phyloP scores from a whole-genome alignment of 352 stramenopile genomes.

The Phytophthora colocasiae region DNA sequence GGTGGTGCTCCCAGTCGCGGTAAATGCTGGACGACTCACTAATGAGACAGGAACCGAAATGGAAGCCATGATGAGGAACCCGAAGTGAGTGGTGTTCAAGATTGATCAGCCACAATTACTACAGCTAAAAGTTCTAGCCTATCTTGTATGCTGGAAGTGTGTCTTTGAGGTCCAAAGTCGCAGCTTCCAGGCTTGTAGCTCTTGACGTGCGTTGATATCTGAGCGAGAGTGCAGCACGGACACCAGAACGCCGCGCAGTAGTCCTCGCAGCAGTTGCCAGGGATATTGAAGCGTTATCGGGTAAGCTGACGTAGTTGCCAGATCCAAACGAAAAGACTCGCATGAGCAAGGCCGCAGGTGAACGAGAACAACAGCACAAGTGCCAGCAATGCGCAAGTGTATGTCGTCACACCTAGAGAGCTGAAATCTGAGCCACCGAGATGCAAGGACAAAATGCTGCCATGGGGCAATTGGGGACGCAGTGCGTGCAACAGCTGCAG shows the following conservation, averaged over 20 bases:
- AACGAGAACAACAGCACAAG: conserved; percentile 19
- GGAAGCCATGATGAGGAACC: not conserved
- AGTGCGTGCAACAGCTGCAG: conserved; percentile 49
- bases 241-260: conserved; percentile 44
- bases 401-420: conserved; percentile 42
- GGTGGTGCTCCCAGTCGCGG: not conserved
- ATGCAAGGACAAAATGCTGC: conserved; percentile 53
- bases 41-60: conserved; percentile 5
- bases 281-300: conserved; percentile 48
- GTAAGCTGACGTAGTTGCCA: conserved; percentile 25
- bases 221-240: conserved; percentile 44
- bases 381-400: conserved; percentile 22
- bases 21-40: conserved; percentile 8
- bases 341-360: conserved; percentile 11
- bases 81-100: not conserved
- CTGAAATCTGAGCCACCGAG: conserved; percentile 50
- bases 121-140: not conserved
- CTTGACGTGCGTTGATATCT: conserved; percentile 60
- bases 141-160: conserved; percentile 38
- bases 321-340: conserved; percentile 22
- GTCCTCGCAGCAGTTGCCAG: conserved; percentile 40
- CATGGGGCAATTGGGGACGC: conserved; percentile 56
- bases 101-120: too few species aligned
- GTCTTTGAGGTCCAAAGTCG: conserved; percentile 44
- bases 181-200: conserved; percentile 58